Base-by-base conservation (phyloP, 441 rosid genomes). In the Sinapis alba region DNA sequence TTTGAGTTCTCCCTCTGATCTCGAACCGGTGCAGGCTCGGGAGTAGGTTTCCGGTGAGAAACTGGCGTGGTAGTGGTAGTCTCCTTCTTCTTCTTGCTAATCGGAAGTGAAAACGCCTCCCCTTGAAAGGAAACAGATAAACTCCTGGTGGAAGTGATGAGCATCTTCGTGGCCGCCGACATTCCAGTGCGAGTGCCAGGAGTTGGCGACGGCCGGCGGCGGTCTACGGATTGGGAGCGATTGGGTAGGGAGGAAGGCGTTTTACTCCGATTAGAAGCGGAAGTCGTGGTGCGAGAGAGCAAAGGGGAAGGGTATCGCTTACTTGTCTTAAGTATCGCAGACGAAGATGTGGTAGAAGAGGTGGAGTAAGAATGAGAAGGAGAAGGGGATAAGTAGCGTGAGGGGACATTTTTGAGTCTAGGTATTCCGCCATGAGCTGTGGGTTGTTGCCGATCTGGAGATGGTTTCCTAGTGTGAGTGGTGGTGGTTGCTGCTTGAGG, bases 341-440 rank as follows among this genome's bases (percentile, higher is more conserved):
- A 59, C 1, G 84, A 77, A 72, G 85, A 70, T 12, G 47, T 41
- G 7, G 15, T 12, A 21, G 81, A 66, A 69, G 85, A 77, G 9
- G 91, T 38, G 8, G 57, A 51, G 12, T 20, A 20, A 19, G 24
- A 51, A 5, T 11, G 10, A 2, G 56, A 8, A 28, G 93, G 90
- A 67, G 97, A 89, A 72, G 94, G 94, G 6, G 98, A 93, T 72
- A 93, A 79, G 78, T 91, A 93, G 68, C 98, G 86, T 13, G 96
- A 91, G 68, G 68, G 86, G 18, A 91, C 91, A 18, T 86, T 87
- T 69, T 84, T 87, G 45, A 88, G 83, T 81, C 86, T 86, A 66
- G 87, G 89, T 79, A 80, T 84, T 79, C 69, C 71, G 32, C 62
- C 80, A 64, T 76, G 53, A 2, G 61, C 65, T 73, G 73, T 51